Base-by-base conservation (phyloP, 192 early-diverging fungal species). In the Entomortierella chlamydospora region DNA sequence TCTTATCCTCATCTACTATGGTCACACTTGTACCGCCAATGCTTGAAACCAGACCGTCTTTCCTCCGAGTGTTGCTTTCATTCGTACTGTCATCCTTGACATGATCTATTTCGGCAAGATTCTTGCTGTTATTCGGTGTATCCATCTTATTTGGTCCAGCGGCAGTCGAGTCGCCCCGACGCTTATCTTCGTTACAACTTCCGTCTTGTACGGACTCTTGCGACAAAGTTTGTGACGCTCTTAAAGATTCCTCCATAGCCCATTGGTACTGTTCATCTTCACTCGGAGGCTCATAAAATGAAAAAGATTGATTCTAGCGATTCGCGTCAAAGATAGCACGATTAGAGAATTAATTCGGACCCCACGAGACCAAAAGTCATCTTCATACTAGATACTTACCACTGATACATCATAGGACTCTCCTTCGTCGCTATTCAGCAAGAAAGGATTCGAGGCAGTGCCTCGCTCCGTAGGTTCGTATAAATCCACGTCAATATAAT, bases 221-320 rank as follows among this genome's bases (percentile, higher is more conserved):
- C 6, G 55, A 57, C 0, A 55, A 60, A 20, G 67, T 45, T 30
- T 73, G 55, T 17, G 72, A 73, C 10, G 31, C 72, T 12, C 72
- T 55, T 0, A 73, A 20, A 18, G 72, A 73, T n/a, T 73, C 72
- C 29, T 73, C 72, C 37, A 73, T 60, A 17, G 72, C 72, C 72
- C 72, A 73, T 1, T 45, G 56, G 45, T 63, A 63, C 25, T 73
- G 72, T 41, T 73, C 72, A 15, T 73, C 72, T 41, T 73, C 72
- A 12, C 54, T 60, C 17, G 72, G 62, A 13, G 34, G 45, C 17
- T 73, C 62, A 25, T 66, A 73, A 34, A 60, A 43, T 4, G 72
- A 73, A 34, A 62, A 47, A 18, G 69, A 63, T 20, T 71, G 29
- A 20, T 34, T 52, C 61, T 63, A 45, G 15, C 25, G 20, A 47